Evolutionary conservation across 192 early-diverging fungal species (phyloP), one percentile per base, ranked within the genome.

Genomic region (Spizellomyces punctatus): DNA sequence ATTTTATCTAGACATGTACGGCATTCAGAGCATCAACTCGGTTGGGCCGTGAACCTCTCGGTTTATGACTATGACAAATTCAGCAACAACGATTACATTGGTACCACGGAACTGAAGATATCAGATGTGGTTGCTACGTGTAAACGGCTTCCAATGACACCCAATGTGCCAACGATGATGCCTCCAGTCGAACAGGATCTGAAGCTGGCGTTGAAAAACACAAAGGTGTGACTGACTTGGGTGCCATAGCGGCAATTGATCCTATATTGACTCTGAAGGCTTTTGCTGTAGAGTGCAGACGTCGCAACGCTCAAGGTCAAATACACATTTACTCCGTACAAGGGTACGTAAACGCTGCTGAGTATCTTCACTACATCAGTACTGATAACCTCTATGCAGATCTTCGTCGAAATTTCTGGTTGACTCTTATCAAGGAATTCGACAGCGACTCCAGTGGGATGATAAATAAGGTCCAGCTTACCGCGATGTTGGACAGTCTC

Each of bases 1-100:
- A 36, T 36, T 36, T 36, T 36, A 36, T 36, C n/a, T 36, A 36
- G 27, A 3, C 81, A 79, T 48, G 48, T 82, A 41, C 77, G 69
- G 19, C 62, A 77, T 42, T 42, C 50, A 12, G 77, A 81, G 50
- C 54, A 66, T 12, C 82, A 89, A 59, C 42, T 57, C 22, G 68
- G 78, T 6, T 83, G 67, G 71, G 10, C 74, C 0, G 47, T 83
- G 2, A 63, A 44, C 21, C 55, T 89, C 47, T 79, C 87, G 4
- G 67, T 93, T 3, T 92, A 91, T 58, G 92, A 93, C 64, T 87
- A 88, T 81, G 91, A 93, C 59, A 90, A 89, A 65, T 72, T 92
- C 56, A 83, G 81, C 17, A 84, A 80, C 9, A 93, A 91, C 63
- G 88, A 93, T 66, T 77, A 80, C 47, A 81, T 94, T 10, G 91